Evolutionary conservation across 2,329 filamentous ascomycete genomes (phyloP), one percentile per base, ranked within the genome.

Genomic region (Pochonia chlamydosporia): DNA sequence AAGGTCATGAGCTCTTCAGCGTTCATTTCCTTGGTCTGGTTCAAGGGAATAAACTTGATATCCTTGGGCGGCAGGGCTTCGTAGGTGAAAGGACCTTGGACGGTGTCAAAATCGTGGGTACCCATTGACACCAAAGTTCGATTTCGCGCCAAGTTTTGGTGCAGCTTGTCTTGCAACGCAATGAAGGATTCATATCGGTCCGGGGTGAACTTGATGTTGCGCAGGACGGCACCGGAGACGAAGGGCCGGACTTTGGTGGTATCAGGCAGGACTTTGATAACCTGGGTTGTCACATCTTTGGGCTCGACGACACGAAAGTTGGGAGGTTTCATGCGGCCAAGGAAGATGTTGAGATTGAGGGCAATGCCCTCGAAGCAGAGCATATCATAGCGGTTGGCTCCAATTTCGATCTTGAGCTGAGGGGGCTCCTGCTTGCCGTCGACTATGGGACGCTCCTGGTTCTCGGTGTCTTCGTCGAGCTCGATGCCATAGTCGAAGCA

Each of bases 401-500:
- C 90, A 60, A 97, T 95, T 69, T 97, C 92, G 63, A 99, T 97
- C 78, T 96, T 96, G 62, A 97, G 81, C 71, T 97, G 89, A 48
- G 93, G 85, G 44, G 89, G 82, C 70, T 95, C 89, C 69, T 95
- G 87, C 57, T 85, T 81, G 64, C 86, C 86, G 71, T 89, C 78
- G 60, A 87, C 78, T 49, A 86, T 72, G 26, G 87, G 87, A 40
- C 88, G 77, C 55, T 89, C 82, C 49, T 81, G 76, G 60, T 88
- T 77, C 57, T 89, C 85, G 43, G 88, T 93, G 68, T 99, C 93
- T 73, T 97, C 92, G 72, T 99, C 93, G 58, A 99, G 81, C 70
- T 99, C 93, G 64, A 99, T 95, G 50, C 91, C 91, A 64, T 96
- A 99, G 62, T 99, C 92, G 78, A 99, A 99, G 71, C 93, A 97